phyloP scores from a whole-genome alignment of 2,329 filamentous ascomycete genomes.

The Pseudocercospora eumusae region DNA sequence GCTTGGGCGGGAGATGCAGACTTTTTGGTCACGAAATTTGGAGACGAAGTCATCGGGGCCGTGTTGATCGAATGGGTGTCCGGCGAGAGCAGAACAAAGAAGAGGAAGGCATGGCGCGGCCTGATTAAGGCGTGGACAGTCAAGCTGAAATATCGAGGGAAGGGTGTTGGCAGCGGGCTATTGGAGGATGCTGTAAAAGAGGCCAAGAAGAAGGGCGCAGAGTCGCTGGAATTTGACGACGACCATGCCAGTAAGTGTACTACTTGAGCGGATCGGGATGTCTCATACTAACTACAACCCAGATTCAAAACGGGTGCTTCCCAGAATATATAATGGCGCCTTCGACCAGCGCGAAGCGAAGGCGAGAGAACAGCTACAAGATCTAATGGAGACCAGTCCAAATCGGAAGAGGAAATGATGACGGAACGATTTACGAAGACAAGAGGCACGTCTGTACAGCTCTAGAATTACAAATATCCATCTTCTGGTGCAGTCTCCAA shows the following conservation, averaged over 20 bases:
- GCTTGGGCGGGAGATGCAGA: constrained; percentile 59
- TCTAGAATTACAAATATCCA: constrained; percentile 15
- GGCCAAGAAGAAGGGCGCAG: constrained; percentile 68
- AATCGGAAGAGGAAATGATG: constrained; percentile 33
- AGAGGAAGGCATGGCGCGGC: constrained; percentile 62
- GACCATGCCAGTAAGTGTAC: constrained; percentile 71
- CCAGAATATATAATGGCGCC: constrained; percentile 61
- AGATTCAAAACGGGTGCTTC: constrained; percentile 60
- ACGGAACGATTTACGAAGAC: constrained; percentile 17
- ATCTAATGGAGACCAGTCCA: constrained; percentile 38
- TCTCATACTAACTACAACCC: constrained; percentile 5
- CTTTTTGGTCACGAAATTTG: constrained; percentile 65
- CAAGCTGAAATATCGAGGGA: constrained; percentile 65
- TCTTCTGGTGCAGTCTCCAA: neutral
- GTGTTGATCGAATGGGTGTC: constrained; percentile 67
- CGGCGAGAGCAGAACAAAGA: constrained; percentile 44
- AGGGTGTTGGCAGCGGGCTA: constrained; percentile 71
- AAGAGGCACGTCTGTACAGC: constrained; percentile 15
- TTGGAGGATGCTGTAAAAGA: constrained; percentile 71
- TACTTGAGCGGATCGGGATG: neutral
- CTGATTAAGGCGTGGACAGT: constrained; percentile 84
- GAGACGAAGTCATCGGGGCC: constrained; percentile 68
- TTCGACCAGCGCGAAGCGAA: constrained; percentile 62
- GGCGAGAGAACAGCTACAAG: constrained; percentile 49
- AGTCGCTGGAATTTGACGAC: constrained; percentile 69